Evolutionary conservation across 495 filamentous ascomycete species (phyloP), one percentile per base, ranked within the genome.

Genomic region (Echria macrotheca): DNA sequence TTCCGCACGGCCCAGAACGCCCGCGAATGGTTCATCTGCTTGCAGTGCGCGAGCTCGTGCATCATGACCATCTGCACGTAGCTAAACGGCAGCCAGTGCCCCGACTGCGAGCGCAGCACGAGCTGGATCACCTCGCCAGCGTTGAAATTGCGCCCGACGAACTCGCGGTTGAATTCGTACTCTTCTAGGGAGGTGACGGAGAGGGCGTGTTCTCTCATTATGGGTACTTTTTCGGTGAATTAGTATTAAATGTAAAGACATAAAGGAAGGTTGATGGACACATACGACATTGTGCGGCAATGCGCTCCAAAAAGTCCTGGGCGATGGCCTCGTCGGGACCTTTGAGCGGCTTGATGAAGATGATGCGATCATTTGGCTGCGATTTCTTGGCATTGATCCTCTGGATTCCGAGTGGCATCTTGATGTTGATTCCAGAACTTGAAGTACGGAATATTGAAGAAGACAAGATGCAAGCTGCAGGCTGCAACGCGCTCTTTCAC

Each of bases 1-100:
- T 89, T 84, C 24, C 85, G 65, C 12, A 87, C 81, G 18, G 73
- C 74, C 87, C 87, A 91, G 61, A 90, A 91, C 3, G 71, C 76
- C 37, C 71, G 67, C 1, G 75, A 80, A 52, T 91, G 87, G 57
- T 91, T 90, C 87, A 91, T 91, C 55, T 91, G 80, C 62, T 86
- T 81, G 67, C 81, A 84, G 57, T 91, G 87, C 14, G 87, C 87
- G 14, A 91, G 67, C 72, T 80, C 77, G 56, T 88, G 85, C 79
- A 88, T 85, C 85, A 91, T 90, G 25, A 90, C 85, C 81, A 90
- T 87, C 68, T 87, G 83, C 12, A 91, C 85, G 49, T 83, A 82
- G 39, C 77, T 67, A 58, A 90, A 87, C 2, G 83, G 80, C 23
- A 91, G 67, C 87, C 87, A 91, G 44, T 73, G 69, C 5, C 80